Base-by-base conservation (phyloP, 306 rosid genomes). In the Macrotyloma uniflorum region DNA sequence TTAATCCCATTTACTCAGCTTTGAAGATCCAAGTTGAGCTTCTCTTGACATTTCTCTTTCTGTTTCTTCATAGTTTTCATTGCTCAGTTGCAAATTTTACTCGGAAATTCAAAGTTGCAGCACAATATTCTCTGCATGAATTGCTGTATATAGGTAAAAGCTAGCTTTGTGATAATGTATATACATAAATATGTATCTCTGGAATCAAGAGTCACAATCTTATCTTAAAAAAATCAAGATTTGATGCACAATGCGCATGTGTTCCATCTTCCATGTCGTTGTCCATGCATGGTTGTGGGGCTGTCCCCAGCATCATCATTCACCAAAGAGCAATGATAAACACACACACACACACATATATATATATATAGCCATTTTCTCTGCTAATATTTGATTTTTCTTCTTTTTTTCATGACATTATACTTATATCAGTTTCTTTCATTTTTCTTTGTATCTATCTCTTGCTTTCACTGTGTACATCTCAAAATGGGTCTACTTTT, bases 151-250 rank as follows among this genome's bases (percentile, higher is more conserved):
- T 14, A 36, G 5, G 6, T 26, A 7, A 9, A 61, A 20, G 59
- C n/a, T n/a, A n/a, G n/a, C n/a, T n/a, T n/a, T n/a, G n/a, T n/a
- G 32, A 54, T n/a, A 18, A n/a, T 8, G 36, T 24, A 24, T 22
- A 35, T 22, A 75, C 2, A 45, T n/a, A n/a, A n/a, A n/a, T n/a
- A n/a, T 67, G 22, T 8, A 63, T 61, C 36, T 50, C 3, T 43
- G 70, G 79, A 83, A 77, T 72, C 67, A 63, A 77, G 67, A 45
- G 79, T 72, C 83, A 83, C 76, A 10, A 55, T 83, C 83, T 53
- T 64, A 77, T 83, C 75, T 11, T 30, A 57, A 77, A 72, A 46
- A 47, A 77, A 72, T 5, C 0, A 66, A 72, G 79, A 77, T 55
- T 55, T 72, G 71, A 66, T 45, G 75, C 70, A 45, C 33, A 64